Conservation (phyloP, 345 rosid species). For the Salix arbutifolia region DNA sequence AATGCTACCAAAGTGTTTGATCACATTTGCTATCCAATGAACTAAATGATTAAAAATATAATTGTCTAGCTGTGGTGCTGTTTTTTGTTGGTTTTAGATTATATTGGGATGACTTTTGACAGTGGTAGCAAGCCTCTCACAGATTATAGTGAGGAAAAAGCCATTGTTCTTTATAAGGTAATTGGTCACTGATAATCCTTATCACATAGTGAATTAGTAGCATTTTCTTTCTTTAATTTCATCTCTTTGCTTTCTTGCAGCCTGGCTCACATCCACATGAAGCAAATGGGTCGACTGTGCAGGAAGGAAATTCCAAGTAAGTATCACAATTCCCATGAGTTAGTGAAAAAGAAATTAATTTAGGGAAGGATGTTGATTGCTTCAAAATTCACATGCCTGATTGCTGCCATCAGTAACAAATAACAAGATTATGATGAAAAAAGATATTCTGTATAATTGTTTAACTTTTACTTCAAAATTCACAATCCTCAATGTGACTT, state of each 20-base stretch:
- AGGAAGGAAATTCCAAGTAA: constrained; percentile 75
- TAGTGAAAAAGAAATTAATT: background rate
- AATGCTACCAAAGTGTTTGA: background rate
- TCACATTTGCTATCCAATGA: constrained; percentile 2
- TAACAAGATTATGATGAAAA: background rate
- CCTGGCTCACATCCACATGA: constrained; percentile 56
- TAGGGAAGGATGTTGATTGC: no score
- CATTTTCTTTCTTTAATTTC: constrained; percentile 8
- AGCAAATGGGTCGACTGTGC: constrained; percentile 44
- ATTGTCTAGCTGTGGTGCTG: background rate
- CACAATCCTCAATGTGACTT: background rate
- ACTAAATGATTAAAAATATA: constrained; percentile 2
- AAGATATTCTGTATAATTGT: background rate
- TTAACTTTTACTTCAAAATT: background rate
- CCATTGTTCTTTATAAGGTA: constrained; percentile 83
- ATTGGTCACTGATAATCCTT: constrained; percentile 12
- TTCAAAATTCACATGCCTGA: background rate
- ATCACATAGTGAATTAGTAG: background rate
- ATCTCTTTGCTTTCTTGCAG: constrained; percentile 44
- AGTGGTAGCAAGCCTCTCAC: constrained; percentile 46
- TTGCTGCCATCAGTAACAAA: background rate
- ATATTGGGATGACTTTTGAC: constrained; percentile 26
- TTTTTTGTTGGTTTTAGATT: constrained; percentile 15
- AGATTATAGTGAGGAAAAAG: constrained; percentile 67
- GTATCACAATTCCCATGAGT: constrained; percentile 9